Evolutionary conservation across 495 filamentous ascomycete genomes (phyloP).

Genomic region (Hamigera avellanea): DNA sequence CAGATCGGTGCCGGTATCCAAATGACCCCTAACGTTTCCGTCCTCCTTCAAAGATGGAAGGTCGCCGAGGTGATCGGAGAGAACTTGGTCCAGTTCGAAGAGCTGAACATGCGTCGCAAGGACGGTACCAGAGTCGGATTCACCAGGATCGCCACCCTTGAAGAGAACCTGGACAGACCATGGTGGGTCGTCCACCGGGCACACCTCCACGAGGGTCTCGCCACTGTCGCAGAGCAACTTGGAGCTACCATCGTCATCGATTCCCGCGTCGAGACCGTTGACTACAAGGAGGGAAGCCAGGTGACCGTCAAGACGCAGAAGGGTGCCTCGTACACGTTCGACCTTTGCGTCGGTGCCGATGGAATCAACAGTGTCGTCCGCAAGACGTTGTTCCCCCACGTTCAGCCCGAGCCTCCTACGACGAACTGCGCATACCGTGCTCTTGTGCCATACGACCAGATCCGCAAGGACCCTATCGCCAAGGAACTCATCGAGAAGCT

Average conservation of each 20-base stretch:
- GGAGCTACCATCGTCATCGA: slow-evolving; percentile 23
- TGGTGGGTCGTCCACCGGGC: slow-evolving; percentile 27
- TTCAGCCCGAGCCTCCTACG: slow-evolving; percentile 22
- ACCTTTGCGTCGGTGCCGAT: slow-evolving; percentile 30
- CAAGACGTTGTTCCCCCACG: slow-evolving; percentile 20
- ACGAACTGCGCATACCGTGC: slow-evolving; percentile 30
- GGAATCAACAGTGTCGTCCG: slow-evolving; percentile 27
- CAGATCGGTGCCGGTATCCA: slow-evolving; percentile 50
- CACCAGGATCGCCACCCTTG: slow-evolving; percentile 14
- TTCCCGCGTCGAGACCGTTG: slow-evolving; percentile 17
- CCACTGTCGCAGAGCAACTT: slow-evolving; percentile 15
- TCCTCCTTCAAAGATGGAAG: slow-evolving; percentile 29
- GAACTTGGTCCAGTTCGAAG: slow-evolving; percentile 23
- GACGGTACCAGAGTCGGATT: slow-evolving; percentile 25
- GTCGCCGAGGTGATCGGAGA: slow-evolving; percentile 23
- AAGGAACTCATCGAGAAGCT: slow-evolving; percentile 20
- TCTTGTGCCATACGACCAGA: slow-evolving; percentile 24
- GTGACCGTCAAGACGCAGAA: slow-evolving; percentile 20
- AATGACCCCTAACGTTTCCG: slow-evolving; percentile 42
- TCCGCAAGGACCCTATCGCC: slow-evolving; percentile 25
- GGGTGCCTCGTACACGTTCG: slow-evolving; percentile 20
- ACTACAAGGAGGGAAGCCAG: slow-evolving; percentile 9
- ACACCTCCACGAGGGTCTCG: slow-evolving; percentile 28
- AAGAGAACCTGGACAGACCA: slow-evolving; percentile 9
- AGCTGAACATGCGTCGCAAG: slow-evolving; percentile 27